These are phyloP conservation scores for Penicillium diatomitis DNA, from an alignment of 495 filamentous ascomycete genomes.

Conservation along the genomic window DNA sequence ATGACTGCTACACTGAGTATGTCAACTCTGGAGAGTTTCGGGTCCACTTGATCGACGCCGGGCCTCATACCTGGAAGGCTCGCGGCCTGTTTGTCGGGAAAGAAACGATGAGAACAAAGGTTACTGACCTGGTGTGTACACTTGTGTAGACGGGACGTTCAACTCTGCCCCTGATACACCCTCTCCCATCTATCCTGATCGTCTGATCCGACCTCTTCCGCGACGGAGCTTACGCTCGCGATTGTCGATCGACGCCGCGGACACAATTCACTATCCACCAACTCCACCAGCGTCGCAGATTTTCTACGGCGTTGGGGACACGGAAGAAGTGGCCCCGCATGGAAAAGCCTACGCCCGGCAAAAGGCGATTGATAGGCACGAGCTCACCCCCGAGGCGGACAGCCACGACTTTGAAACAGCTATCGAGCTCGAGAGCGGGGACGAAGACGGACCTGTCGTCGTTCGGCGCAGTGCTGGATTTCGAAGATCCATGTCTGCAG, in stretches of 20 bases:
- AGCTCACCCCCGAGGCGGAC: constrained; percentile 43
- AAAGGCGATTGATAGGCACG: constrained; percentile 21
- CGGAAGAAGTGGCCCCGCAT: constrained; percentile 31
- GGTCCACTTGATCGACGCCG: neutral
- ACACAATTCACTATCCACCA: constrained; percentile 72
- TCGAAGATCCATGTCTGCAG: constrained; percentile 30
- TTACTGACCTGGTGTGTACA: constrained; percentile 33
- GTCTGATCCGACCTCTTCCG: constrained; percentile 88
- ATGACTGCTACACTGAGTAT: constrained; percentile 45
- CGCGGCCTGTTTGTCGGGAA: too few relatives aligned
- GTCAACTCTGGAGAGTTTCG: constrained; percentile 23
- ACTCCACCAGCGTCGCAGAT: constrained; percentile 56
- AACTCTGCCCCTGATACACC: constrained; percentile 60
- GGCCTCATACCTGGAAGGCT: neutral
- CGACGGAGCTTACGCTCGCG: constrained; percentile 78
- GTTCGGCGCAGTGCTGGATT: constrained; percentile 38
- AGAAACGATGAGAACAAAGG: constrained; percentile 1
- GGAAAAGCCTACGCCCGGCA: constrained; percentile 40
- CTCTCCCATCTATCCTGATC: constrained; percentile 71
- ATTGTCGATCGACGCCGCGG: constrained; percentile 73
- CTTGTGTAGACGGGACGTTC: constrained; percentile 39
- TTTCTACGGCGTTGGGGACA: constrained; percentile 59
- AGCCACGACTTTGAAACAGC: constrained; percentile 29
- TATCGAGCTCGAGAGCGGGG: constrained; percentile 36
- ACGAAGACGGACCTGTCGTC: constrained; percentile 38